Percentiles rank a stretch among this genome's conserved stretches.
Conservation (phyloP, 2,329 filamentous ascomycete species). For the Penicillium sp. region DNA sequence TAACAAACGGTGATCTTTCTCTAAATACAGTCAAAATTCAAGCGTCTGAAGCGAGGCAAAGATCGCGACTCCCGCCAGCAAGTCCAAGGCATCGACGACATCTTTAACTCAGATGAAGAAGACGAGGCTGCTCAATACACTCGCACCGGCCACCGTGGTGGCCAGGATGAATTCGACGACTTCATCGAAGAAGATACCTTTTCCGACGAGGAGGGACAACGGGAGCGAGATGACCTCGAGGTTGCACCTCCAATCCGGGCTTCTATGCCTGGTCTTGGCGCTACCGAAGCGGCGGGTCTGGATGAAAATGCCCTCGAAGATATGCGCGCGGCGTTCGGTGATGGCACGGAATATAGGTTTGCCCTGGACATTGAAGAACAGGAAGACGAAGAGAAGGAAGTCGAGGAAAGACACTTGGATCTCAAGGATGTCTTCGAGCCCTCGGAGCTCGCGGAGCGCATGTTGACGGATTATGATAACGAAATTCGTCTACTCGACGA, state of each 20-base stretch:
- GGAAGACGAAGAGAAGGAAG: slow-evolving; percentile 72
- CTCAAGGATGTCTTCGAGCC: slow-evolving; percentile 98
- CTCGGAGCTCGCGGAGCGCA: slow-evolving; percentile 87
- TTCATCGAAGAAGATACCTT: slow-evolving; percentile 98
- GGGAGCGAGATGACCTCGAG: slow-evolving; percentile 80
- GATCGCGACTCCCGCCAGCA: slow-evolving; percentile 58
- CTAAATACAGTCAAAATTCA: slow-evolving; percentile 76
- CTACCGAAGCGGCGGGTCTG: slow-evolving; percentile 77
- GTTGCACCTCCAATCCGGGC: slow-evolving; percentile 77
- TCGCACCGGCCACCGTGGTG: slow-evolving; percentile 45
- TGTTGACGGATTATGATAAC: slow-evolving; percentile 95
- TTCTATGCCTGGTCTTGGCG: slow-evolving; percentile 64
- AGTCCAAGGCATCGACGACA: slow-evolving; percentile 77
- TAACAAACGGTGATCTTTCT: slow-evolving; percentile 13
- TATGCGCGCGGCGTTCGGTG: slow-evolving; percentile 93
- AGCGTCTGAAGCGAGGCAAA: slow-evolving; percentile 89
- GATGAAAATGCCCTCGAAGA: slow-evolving; percentile 93
- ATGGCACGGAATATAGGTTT: slow-evolving; percentile 94
- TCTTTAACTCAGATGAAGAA: slow-evolving; percentile 94
- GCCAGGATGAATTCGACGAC: slow-evolving; percentile 82
- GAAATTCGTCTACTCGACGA: slow-evolving; percentile 83
- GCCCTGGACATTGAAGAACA: slow-evolving; percentile 86
- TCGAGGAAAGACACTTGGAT: slow-evolving; percentile 80
- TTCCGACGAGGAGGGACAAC: slow-evolving; percentile 75
- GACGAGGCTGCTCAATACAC: slow-evolving; percentile 58